Evolutionary conservation across 2,329 filamentous ascomycete genomes (phyloP), one percentile per base, ranked within the genome.

Genomic region (Colletotrichum abscissum): DNA sequence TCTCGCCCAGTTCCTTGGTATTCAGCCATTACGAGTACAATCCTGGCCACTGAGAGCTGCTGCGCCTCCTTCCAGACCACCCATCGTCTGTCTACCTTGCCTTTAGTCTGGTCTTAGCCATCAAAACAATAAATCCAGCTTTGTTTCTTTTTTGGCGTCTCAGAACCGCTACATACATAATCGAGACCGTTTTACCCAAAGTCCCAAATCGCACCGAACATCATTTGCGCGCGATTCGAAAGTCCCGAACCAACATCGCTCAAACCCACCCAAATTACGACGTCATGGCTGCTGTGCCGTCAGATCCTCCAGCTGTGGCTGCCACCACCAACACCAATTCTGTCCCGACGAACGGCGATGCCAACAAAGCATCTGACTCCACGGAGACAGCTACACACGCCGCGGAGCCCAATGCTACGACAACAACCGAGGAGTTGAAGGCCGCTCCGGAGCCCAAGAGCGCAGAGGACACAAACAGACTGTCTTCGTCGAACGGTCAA

Each of bases 241-340:
- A 30, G 42, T 26, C 3, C 54, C 33, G 19, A 46, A 28, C 63
- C 38, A 57, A n/a, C 30, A 57, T 63, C 56, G 49, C 58, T 33
- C 14, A 58, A 63, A 49, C 30, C 67, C 72, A 67, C 57, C 38
- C 68, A 24, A 62, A 67, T 62, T 63, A 57, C 72, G 62, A 67
- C 72, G 58, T 67, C 57, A 74, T 74, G 72, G 63, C 72, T 72
- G 28, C 72, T 52, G 55, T 70, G 54, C 68, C 62, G 42, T 54
- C 63, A 74, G 68, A 71, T 67, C 63, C 57, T 38, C 68, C 68
- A 24, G 49, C 71, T 12, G 68, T 30, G 58, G 54, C 46, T 8
- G 22, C 72, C 42, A 33, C 55, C 56, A 19, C 46, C 71, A 71
- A 60, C 33, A 35, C 62, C 68, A 46, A 66, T 54, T 49, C 12